Conservation (phyloP, 75 land plant genomes). For the Pinus albicaulis region DNA sequence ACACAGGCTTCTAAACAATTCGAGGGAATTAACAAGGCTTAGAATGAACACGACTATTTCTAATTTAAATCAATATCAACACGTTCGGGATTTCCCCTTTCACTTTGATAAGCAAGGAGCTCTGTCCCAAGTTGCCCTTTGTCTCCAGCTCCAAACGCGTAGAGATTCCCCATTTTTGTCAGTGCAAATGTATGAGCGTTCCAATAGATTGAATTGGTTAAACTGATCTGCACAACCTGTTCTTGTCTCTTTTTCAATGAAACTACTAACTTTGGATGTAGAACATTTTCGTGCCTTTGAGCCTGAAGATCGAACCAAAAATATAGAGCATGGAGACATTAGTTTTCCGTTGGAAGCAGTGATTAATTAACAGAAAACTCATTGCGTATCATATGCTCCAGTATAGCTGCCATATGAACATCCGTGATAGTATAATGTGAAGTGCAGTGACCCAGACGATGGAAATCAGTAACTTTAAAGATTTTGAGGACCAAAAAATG, state of each 20-base stretch:
- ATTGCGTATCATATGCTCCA: not conserved
- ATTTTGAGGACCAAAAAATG: not conserved
- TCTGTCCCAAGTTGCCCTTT: constrained; percentile 80
- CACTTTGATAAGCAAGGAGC: constrained; percentile 45
- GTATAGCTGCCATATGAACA: not conserved
- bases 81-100: constrained; percentile 53
- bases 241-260: constrained; percentile 61
- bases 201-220: constrained; percentile 80
- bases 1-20: not conserved
- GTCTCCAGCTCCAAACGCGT: constrained; percentile 84
- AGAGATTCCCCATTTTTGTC: constrained; percentile 65
- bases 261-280: constrained; percentile 58
- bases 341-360: not conserved
- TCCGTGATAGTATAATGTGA: not conserved
- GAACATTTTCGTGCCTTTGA: constrained; percentile 50
- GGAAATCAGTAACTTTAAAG: not conserved
- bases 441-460: not conserved
- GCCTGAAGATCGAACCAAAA: constrained; percentile 32
- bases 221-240: constrained; percentile 69
- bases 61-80: constrained; percentile 75
- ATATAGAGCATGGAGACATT: not conserved
- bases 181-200: constrained; percentile 91
- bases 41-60: not conserved
- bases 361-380: not conserved
- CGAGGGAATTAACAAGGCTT: not conserved